Evolutionary conservation across 768 basidiomycete genomes (phyloP), one percentile per base, ranked within the genome.

Genomic region (Suillus cothurnatus): DNA sequence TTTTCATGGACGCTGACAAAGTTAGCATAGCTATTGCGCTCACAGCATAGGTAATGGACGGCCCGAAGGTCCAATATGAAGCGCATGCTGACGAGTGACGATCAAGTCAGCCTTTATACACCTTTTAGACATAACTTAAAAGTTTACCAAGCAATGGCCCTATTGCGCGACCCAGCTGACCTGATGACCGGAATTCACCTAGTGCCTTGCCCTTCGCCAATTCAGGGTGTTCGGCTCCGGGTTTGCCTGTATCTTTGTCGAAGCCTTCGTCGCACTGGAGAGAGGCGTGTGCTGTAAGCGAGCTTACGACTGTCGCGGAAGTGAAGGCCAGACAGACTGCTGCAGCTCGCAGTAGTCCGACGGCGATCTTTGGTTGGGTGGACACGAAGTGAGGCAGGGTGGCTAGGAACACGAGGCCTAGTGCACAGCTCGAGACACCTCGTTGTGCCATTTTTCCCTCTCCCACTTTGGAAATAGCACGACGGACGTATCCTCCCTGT

Each of bases 401-500:
- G 1, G 94, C 85, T 39, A 99, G 87, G 31, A 94, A 78, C 66
- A 82, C 72, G 59, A 99, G 87, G 12, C 86, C 91, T 19, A 87
- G 28, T 26, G 87, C 83, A 73, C 95, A 97, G 67, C 87, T 85
- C 34, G 82, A 78, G 1, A 94, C 86, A 4, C 97, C 97, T 26
- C 88, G 85, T 23, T 88, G 85, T 3, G 96, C 94, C 86, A 99
- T 92, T 43, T 81, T 82, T 66, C 89, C 87, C 72, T 96, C 94
- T 26, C 94, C 92, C 28, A 89, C 80, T 69, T 86, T 89, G 23
- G 90, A 81, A 45, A 89, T 88, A 0, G 88, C 83, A 12, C 93
- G 88, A 12, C 97, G 92, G 52, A 97, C 95, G 77, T 98, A 97
- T 65, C 95, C 94, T 34, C 96, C 97, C 81, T 98, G 96, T 0